phyloP scores from a whole-genome alignment of 1,139 yeast species.

The Kodamaea derodonti region DNA sequence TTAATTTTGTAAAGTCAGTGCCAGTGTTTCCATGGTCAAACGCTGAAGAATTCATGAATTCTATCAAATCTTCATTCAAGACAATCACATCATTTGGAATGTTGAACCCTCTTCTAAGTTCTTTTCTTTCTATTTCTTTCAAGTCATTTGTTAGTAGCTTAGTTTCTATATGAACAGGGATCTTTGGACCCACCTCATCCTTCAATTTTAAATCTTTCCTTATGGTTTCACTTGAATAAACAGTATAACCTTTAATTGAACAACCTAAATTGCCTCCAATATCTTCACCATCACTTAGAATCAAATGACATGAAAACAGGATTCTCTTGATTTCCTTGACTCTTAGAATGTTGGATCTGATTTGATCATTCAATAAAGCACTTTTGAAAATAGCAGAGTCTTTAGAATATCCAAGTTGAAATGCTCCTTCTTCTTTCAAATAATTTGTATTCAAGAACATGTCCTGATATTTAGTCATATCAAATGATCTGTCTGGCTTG shows the following conservation, averaged over 20 bases:
- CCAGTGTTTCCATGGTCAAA: slow-evolving; percentile 30
- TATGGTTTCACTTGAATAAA: slow-evolving; percentile 53
- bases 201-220: slow-evolving; percentile 38
- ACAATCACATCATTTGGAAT: slow-evolving; percentile 25
- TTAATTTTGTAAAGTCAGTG: no score
- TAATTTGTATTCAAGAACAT: slow-evolving; percentile 45
- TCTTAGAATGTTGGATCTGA: slow-evolving; percentile 49
- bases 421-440: slow-evolving; percentile 14
- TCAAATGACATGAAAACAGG: slow-evolving; percentile 56
- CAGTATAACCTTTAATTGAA: slow-evolving; percentile 67
- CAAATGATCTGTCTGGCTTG: slow-evolving; percentile 27
- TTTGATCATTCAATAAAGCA: slow-evolving; percentile 42
- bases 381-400: slow-evolving; percentile 14
- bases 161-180: slow-evolving; percentile 51
- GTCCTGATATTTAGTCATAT: slow-evolving; percentile 53
- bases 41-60: slow-evolving; percentile 28
- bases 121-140: slow-evolving; percentile 15
- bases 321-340: slow-evolving; percentile 61
- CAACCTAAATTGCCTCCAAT: slow-evolving; percentile 49
- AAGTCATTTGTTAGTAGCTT: slow-evolving; percentile 18
- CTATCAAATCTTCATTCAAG: slow-evolving; percentile 24
- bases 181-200: slow-evolving; percentile 48
- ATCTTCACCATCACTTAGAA: slow-evolving; percentile 36
- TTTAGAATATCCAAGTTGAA: slow-evolving; percentile 6
- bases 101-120: slow-evolving; percentile 24